Conservation (phyloP, 1,284 basidiomycete species). For the Gymnopus androsaceus region DNA sequence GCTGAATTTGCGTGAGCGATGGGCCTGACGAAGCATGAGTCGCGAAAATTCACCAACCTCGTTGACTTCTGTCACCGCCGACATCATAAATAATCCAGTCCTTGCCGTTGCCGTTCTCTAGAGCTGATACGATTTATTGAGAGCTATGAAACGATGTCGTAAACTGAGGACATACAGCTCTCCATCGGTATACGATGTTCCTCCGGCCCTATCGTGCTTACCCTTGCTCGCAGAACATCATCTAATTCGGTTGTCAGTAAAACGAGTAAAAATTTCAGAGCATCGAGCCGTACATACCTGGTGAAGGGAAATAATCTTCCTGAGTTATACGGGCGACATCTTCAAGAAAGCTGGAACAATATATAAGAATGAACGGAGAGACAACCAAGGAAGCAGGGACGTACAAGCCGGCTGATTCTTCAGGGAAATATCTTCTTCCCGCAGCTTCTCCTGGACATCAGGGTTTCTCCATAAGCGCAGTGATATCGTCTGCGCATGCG, state of each 20-base stretch:
- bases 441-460: slow-evolving; percentile 42
- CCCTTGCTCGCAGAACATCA: slow-evolving; percentile 63
- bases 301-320: slow-evolving; percentile 51
- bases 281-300: slow-evolving; percentile 37
- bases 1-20: slow-evolving; percentile 33
- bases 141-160: slow-evolving; percentile 8
- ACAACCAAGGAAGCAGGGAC: slow-evolving; percentile 26
- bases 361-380: slow-evolving; percentile 8
- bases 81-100: slow-evolving; percentile 67
- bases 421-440: slow-evolving; percentile 44
- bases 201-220: slow-evolving; percentile 66
- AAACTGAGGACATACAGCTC: slow-evolving; percentile 33
- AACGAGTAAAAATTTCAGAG: slow-evolving; percentile 6
- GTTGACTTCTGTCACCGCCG: slow-evolving; percentile 55
- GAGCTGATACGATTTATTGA: slow-evolving; percentile 8
- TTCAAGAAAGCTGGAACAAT: slow-evolving; percentile 56
- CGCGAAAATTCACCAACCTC: slow-evolving; percentile 39
- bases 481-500: slow-evolving; percentile 57
- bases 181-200: slow-evolving; percentile 61
- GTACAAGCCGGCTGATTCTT: slow-evolving; percentile 65
- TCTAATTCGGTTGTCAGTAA: slow-evolving; percentile 33
- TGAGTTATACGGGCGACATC: slow-evolving; percentile 52
- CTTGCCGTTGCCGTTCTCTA: slow-evolving; percentile 39
- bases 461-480: slow-evolving; percentile 50
- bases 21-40: not conserved